Conservation (phyloP, 1,284 basidiomycete species). For the Megacollybia platyphylla region DNA sequence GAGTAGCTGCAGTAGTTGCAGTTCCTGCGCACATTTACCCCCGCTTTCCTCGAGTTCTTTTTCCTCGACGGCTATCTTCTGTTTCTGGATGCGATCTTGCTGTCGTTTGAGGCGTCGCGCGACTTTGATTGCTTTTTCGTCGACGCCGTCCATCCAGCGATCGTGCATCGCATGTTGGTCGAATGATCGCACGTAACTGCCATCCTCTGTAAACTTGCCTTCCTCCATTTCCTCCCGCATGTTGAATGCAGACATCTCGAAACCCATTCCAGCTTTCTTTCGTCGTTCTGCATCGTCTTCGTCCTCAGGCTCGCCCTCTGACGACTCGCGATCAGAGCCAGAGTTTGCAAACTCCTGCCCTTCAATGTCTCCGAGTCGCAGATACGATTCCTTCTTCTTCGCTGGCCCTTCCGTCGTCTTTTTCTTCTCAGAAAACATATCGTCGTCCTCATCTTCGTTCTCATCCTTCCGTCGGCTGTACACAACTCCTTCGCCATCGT, state of each 20-base stretch:
- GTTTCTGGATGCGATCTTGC: constrained; percentile 58
- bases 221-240: constrained; percentile 99
- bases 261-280: constrained; percentile 85
- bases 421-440: constrained; percentile 79
- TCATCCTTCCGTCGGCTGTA: constrained; percentile 51
- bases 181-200: constrained; percentile 75
- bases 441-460: constrained; percentile 61
- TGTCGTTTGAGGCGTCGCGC: constrained; percentile 62
- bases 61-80: constrained; percentile 65
- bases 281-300: constrained; percentile 67
- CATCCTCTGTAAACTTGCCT: constrained; percentile 93
- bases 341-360: constrained; percentile 78
- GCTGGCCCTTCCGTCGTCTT: constrained; percentile 28
- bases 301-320: constrained; percentile 50
- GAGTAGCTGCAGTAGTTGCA: constrained; percentile 59
- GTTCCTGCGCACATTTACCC: constrained; percentile 58
- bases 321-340: constrained; percentile 29
- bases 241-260: constrained; percentile 90
- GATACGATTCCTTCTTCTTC: constrained; percentile 63
- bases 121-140: constrained; percentile 77
- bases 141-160: constrained; percentile 86
- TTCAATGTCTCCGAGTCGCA: constrained; percentile 89
- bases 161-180: constrained; percentile 92
- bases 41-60: constrained; percentile 49
- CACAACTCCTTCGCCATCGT: constrained; percentile 86